Evolutionary conservation across 2,329 filamentous ascomycete genomes (phyloP), one percentile per base, ranked within the genome.

Genomic region (Colletotrichum noveboracense): DNA sequence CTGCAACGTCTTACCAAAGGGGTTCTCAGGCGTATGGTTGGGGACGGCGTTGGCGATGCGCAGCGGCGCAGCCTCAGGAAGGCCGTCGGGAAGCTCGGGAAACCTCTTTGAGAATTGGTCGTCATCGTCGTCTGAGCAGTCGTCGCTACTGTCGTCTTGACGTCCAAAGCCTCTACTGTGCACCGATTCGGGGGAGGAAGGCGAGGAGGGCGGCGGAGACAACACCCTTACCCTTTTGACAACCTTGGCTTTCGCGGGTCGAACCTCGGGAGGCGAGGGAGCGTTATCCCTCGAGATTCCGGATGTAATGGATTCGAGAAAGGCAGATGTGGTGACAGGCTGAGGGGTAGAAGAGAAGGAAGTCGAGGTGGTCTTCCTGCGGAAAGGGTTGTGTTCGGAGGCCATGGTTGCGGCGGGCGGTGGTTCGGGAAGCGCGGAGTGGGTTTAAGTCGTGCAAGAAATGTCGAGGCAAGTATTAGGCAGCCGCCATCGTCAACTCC

Each of bases 181-280:
- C 21, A 70, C 52, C 28, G 74, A 76, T 30, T 76, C 74, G 78
- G 90, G 89, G 14, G 89, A 89, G 18, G 89, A 88, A 5, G 91
- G 91, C 14, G 89, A 89, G n/a, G 89, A 88, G 5, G 91, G 91
- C 74, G 91, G 91, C 67, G 92, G 92, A 56, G 91, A 93, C 80
- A 93, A 88, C 10, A 93, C 90, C 80, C 93, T 91, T 76, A 94
- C 93, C 80, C 91, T 93, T 84, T 94, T 94, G 75, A 90, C 87
- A 52, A 91, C 86, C 86, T 89, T 94, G 55, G 83, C 81, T 78
- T 84, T 88, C 12, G 62, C 66, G 5, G 77, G 72, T 62, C 76
- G 75, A 16, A 26, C 61, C 7, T 76, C 77, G 69, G 71, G 73
- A 14, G 70, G 56, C n/a, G 72, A 77, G 65, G 81, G 81, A 13